Evolutionary conservation across 164 flowering plant genomes (phyloP).

Genomic region (Vitis vinifera): ASM3070453v1 NC_081808.1:3677001-3677500

Average conservation of each 20-base stretch:
- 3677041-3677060: slow-evolving; percentile 1
- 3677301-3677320: not conserved
- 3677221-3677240: not conserved
- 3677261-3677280: no score
- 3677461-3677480: not conserved
- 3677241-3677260: not conserved
- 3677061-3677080: not conserved
- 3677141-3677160: not conserved
- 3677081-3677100: not conserved
- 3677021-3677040: slow-evolving; percentile 7
- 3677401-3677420: not conserved
- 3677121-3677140: not conserved
- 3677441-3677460: not conserved
- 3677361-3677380: no score
- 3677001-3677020: slow-evolving; percentile 80
- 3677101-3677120: not conserved
- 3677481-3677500: not conserved
- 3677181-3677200: not conserved
- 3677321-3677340: not conserved
- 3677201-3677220: not conserved
- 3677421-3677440: not conserved
- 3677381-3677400: not conserved
- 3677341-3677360: not conserved
- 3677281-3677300: no score
- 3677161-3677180: not conserved